These are phyloP conservation scores for Pouteria campechiana DNA, from an alignment of 179 eudicot genomes.

Conservation along the genomic window DNA sequence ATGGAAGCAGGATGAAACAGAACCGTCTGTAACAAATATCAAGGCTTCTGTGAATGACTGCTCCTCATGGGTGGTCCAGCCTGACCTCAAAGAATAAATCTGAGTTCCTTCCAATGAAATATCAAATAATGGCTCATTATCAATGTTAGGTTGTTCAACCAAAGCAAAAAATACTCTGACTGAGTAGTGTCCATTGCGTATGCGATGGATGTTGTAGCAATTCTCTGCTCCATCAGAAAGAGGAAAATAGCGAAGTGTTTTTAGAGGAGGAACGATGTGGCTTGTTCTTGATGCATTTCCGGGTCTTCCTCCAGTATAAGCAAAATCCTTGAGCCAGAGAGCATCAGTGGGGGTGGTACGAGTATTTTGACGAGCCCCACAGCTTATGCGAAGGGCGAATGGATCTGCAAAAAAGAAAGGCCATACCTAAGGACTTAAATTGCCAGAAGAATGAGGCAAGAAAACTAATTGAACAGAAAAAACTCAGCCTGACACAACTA, in stretches of 20 bases:
- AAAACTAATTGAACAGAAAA: too few relatives aligned
- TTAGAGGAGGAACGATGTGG: slow-evolving; percentile 60
- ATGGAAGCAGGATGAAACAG: slow-evolving; percentile 82
- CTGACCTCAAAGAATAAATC: slow-evolving; percentile 62
- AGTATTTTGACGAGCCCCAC: slow-evolving; percentile 72
- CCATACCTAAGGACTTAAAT: too few relatives aligned
- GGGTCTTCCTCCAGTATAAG: slow-evolving; percentile 84
- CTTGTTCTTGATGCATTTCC: slow-evolving; percentile 77
- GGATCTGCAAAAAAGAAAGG: slow-evolving; percentile 42
- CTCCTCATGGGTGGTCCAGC: slow-evolving; percentile 83
- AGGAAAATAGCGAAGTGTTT: slow-evolving; percentile 84
- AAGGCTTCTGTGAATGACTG: slow-evolving; percentile 68
- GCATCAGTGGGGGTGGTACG: slow-evolving; percentile 66
- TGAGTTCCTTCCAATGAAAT: slow-evolving; percentile 78
- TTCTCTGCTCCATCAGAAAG: slow-evolving; percentile 86
- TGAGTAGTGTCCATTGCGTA: slow-evolving; percentile 74
- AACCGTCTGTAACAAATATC: slow-evolving; percentile 54
- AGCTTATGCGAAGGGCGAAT: slow-evolving; percentile 81
- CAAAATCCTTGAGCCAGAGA: slow-evolving; percentile 77
- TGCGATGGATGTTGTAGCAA: slow-evolving; percentile 66
- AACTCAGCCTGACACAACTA: too few relatives aligned
- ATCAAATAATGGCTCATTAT: slow-evolving; percentile 85
- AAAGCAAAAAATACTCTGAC: slow-evolving; percentile 74
- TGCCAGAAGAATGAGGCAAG: too few relatives aligned
- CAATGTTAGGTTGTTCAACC: slow-evolving; percentile 63